Evolutionary conservation across 805 yeast species (phyloP).

Genomic region (Spathaspora hagerdaliae): DNA sequence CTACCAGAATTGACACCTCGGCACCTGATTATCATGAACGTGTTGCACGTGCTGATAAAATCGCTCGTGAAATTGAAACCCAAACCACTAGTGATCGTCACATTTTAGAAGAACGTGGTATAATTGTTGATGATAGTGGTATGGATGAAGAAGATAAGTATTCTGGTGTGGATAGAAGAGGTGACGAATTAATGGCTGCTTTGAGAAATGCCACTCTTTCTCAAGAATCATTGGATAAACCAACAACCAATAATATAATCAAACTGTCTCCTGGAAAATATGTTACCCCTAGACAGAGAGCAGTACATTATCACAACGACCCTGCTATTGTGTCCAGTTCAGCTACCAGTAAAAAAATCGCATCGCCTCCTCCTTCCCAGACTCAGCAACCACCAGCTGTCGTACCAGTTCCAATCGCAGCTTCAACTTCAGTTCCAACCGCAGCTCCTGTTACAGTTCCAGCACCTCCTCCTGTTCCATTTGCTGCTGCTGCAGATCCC

Average conservation of each 20-base stretch:
- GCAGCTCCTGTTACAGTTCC: background rate
- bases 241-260: background rate
- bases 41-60: constrained; percentile 63
- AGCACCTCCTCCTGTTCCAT: background rate
- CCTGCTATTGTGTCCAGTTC: constrained; percentile 64
- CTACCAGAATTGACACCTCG: constrained; percentile 66
- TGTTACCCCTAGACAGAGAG: constrained; percentile 55
- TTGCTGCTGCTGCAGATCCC: background rate
- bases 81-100: constrained; percentile 71
- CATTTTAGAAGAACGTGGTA: constrained; percentile 88
- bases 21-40: constrained; percentile 72
- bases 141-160: constrained; percentile 94
- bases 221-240: constrained; percentile 5
- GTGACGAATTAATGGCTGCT: constrained; percentile 47
- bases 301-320: constrained; percentile 50
- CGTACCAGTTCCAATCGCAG: background rate
- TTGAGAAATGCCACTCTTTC: constrained; percentile 29
- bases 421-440: background rate
- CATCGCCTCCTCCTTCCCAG: constrained; percentile 1
- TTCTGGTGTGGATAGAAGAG: constrained; percentile 80
- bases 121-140: constrained; percentile 73
- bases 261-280: constrained; percentile 33
- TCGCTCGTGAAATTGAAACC: constrained; percentile 81
- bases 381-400: background rate
- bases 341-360: constrained; percentile 21